These are phyloP conservation scores for Saussurea involucrata DNA, from an alignment of 129 eudicot species.

Conservation along the genomic window DNA sequence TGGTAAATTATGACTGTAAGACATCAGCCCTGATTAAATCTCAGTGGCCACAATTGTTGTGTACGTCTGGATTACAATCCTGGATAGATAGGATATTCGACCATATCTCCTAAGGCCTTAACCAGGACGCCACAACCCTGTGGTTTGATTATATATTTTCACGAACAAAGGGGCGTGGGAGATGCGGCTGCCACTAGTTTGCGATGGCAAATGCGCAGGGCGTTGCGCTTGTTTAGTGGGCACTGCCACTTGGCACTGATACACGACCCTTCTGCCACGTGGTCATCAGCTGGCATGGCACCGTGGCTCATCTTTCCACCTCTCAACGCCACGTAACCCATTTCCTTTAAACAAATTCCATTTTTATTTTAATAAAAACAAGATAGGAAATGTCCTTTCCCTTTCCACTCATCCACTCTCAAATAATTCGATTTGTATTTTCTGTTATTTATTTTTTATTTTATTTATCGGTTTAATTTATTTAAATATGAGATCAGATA, in stretches of 20 bases:
- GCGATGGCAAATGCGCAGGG: slow-evolving; percentile 1
- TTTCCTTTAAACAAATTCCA: background rate
- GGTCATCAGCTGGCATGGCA: background rate
- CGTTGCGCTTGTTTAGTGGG: slow-evolving; percentile 1
- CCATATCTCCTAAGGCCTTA: too few relatives aligned
- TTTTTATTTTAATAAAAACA: background rate
- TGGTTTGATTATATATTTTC: background rate
- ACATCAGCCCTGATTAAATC: too few relatives aligned
- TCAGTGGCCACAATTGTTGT: too few relatives aligned
- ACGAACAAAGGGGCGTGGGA: background rate
- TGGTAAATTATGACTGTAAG: too few relatives aligned
- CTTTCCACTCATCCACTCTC: background rate
- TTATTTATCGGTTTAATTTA: background rate
- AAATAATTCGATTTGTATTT: background rate
- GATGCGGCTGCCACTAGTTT: background rate
- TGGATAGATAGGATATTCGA: too few relatives aligned
- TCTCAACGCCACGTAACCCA: background rate
- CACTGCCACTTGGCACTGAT: slow-evolving; percentile 12
- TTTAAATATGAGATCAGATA: background rate
- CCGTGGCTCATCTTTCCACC: background rate
- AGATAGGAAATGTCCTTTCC: background rate
- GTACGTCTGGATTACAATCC: too few relatives aligned
- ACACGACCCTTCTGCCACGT: background rate
- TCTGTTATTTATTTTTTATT: background rate
- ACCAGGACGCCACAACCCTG: too few relatives aligned